These are phyloP conservation scores for Plectosphaerella plurivora DNA, from an alignment of 2,329 filamentous ascomycete genomes.

Conservation along the genomic window DNA sequence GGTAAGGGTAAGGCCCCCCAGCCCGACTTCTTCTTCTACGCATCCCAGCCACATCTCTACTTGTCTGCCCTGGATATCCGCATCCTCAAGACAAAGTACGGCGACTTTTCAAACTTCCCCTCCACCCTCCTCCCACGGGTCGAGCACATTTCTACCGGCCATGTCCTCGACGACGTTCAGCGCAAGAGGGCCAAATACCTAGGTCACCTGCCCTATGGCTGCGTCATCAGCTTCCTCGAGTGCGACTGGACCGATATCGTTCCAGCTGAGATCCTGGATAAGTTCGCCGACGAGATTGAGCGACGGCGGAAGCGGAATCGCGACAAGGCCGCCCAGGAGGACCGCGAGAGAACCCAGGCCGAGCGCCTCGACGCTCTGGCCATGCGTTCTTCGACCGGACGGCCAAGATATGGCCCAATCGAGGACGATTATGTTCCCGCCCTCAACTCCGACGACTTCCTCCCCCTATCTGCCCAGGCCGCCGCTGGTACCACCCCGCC, in stretches of 20 bases:
- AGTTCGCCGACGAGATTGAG: constrained; percentile 73
- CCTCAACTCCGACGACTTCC: constrained; percentile 59
- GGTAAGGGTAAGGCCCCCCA: constrained; percentile 14
- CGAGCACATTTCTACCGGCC: constrained; percentile 83
- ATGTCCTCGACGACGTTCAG: constrained; percentile 80
- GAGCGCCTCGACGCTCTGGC: constrained; percentile 74
- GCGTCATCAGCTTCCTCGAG: constrained; percentile 84
- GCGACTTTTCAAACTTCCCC: constrained; percentile 75
- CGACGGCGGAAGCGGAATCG: constrained; percentile 69
- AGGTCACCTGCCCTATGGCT: constrained; percentile 82
- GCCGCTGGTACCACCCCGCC: constrained; percentile 49
- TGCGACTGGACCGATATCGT: constrained; percentile 95
- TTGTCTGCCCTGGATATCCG: constrained; percentile 87
- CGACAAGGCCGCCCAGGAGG: constrained; percentile 82
- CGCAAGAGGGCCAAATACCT: constrained; percentile 84
- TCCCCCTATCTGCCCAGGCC: constrained; percentile 47
- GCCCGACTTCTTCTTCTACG: constrained; percentile 78
- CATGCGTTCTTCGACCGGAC: constrained; percentile 47
- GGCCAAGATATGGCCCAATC: constrained; percentile 31
- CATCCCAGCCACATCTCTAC: constrained; percentile 81
- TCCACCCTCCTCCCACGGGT: constrained; percentile 82
- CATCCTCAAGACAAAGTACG: constrained; percentile 85
- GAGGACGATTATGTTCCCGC: constrained; percentile 34
- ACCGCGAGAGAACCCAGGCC: constrained; percentile 77
- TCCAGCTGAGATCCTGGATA: constrained; percentile 65